Base-by-base conservation (phyloP, 257 asterid species). In the Penstemon davidsonii region DNA sequence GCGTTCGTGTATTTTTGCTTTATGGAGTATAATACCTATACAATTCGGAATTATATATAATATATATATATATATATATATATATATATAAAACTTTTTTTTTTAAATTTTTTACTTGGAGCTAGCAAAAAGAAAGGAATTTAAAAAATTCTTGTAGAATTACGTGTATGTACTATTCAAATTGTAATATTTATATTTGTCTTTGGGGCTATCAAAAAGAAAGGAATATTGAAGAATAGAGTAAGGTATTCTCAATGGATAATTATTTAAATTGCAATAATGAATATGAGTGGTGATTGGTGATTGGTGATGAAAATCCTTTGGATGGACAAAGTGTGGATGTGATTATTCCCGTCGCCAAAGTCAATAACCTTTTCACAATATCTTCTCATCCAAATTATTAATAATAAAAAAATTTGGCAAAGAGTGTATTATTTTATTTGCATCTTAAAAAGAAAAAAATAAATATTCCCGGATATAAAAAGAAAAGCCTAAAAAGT, bases 261-360 rank as follows among this genome's bases (percentile, higher is more conserved):
- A 63, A 19, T 64, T 57, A 63, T 73, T 68, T 66, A 62, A 69
- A 39, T 63, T 58, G 67, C 18, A 72, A 74, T 42, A 59, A 45
- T 55, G 72, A 10, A 63, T 59, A 70, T 70, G 69, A 49, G 73
- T 54, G 54, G 66, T 64, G 68, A 69, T 69, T 25, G 33, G 33
- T 25, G 33, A 0, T 25, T 25, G 33, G 74, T 71, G 77, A 68
- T 51, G 74, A 55, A 52, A 49, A 61, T 60, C 49, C 66, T 76
- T 65, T 54, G 71, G 80, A 67, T 67, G 19, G 43, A 55, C 44
- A 49, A 44, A 43, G 70, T 79, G 78, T 68, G 80, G 83, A 62
- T 60, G 15, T 60, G 51, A 70, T 78, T 56, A 55, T 68, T 70
- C 37, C 66, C 19, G 49, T 47, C 77, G 44, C 50, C 49, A 11